Evolutionary conservation across 345 rosid species (phyloP), one percentile per base, ranked within the genome.

Genomic region (Anastatica hierochuntica): DNA sequence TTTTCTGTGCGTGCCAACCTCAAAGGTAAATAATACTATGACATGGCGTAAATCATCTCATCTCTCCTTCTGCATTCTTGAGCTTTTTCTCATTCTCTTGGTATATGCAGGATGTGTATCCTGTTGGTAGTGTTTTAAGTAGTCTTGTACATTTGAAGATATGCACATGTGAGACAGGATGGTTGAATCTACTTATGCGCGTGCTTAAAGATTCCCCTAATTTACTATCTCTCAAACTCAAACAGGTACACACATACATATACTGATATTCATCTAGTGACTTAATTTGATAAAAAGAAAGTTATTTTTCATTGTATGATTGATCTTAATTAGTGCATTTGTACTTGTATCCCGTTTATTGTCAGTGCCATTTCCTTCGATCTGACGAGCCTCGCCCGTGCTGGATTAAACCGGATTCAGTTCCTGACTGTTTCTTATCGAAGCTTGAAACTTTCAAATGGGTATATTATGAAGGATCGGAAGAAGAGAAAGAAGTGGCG

Each of bases 91-190:
- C 2, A 21, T 5, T 2, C 24, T 21, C 24, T 21, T 21, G 24
- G 24, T 21, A 2, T 21, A 21, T 35, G 29, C n/a, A 61, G 66
- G 30, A 33, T 21, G 50, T 15, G 14, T 50, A 50, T 42, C 51
- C 43, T 50, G 38, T 2, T 20, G 58, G 51, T 20, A 42, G 50
- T 21, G 38, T 50, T 39, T 50, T 61, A 21, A 0, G 8, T 8
- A 12, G 18, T 41, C 66, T 61, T 15, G 36, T 61, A 31, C 17
- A 61, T 21, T 34, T 61, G 9, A 33, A 1, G 50, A 10, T 61
- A 21, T 51, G 66, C 38, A 61, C 58, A 61, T 61, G 66, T 42
- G 58, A 42, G 27, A 23, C 49, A 20, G 26, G 29, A 6, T 61
- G 66, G 66, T 6, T 49, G 36, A 42, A 50, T 31, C 56, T 61